Evolutionary conservation across 805 yeast species (phyloP).

Genomic region (Lipomyces yamanashiensis): DNA sequence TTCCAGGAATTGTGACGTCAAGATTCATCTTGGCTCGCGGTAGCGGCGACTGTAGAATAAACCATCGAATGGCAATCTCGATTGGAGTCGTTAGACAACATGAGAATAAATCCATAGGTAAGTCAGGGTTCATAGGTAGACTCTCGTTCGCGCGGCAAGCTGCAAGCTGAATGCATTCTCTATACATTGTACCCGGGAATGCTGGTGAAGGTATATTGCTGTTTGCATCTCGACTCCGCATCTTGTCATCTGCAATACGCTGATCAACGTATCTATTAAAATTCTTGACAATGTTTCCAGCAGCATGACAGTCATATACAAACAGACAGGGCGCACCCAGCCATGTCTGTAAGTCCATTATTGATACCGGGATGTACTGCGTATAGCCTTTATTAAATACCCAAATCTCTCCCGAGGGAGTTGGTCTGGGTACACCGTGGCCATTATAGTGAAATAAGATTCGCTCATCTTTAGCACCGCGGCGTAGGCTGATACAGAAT

Average conservation of each 20-base stretch:
- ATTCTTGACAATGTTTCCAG: conserved; percentile 89
- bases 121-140: conserved; percentile 88
- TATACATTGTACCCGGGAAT: conserved; percentile 63
- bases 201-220: conserved; percentile 6
- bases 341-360: conserved; percentile 97
- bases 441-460: conserved; percentile 95
- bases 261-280: conserved; percentile 89
- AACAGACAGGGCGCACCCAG: conserved; percentile 96
- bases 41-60: conserved; percentile 68
- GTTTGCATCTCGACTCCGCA: conserved; percentile 50
- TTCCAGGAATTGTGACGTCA: conserved; percentile 80
- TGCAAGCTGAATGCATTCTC: conserved; percentile 90
- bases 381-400: conserved; percentile 96
- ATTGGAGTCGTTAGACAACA: conserved; percentile 96
- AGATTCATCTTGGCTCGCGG: conserved; percentile 44
- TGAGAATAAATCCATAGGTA: conserved; percentile 95
- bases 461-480: conserved; percentile 92
- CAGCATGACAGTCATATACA: conserved; percentile 92
- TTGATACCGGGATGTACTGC: conserved; percentile 93
- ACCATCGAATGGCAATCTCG: conserved; percentile 90
- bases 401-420: conserved; percentile 96
- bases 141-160: conserved; percentile 87
- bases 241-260: conserved; percentile 77
- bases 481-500: conserved; percentile 82
- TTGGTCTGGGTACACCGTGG: conserved; percentile 98